Evolutionary conservation across 306 rosid genomes (phyloP).

Genomic region (Ochetophila trinervis): DNA sequence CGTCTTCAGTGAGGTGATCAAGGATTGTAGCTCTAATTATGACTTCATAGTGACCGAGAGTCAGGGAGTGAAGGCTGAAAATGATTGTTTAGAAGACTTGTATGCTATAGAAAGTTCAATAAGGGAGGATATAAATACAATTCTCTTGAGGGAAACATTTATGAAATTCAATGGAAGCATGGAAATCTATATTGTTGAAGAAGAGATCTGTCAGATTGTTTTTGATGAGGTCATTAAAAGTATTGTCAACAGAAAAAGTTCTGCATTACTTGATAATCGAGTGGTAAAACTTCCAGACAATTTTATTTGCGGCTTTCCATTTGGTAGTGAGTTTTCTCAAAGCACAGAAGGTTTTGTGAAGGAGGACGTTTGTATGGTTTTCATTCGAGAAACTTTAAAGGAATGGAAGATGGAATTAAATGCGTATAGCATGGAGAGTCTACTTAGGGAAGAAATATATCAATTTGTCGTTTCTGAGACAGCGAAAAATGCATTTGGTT

Average conservation of each 20-base stretch:
- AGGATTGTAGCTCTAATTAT: constrained; percentile 21
- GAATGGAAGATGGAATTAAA: constrained; percentile 48
- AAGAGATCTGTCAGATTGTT: constrained; percentile 35
- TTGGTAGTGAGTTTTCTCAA: background rate
- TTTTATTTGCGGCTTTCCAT: background rate
- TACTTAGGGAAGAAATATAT: constrained; percentile 35
- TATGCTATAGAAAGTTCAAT: constrained; percentile 26
- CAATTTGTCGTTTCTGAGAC: constrained; percentile 39
- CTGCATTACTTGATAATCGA: constrained; percentile 13
- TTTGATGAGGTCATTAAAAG: constrained; percentile 36
- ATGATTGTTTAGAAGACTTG: background rate
- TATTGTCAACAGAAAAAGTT: constrained; percentile 15
- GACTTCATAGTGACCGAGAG: constrained; percentile 16
- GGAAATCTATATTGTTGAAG: constrained; percentile 29
- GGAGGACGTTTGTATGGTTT: constrained; percentile 48
- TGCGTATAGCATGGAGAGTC: constrained; percentile 27
- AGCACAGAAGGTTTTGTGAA: constrained; percentile 25
- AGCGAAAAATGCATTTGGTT: constrained; percentile 30
- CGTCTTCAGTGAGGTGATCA: constrained; percentile 32
- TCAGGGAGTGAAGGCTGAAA: constrained; percentile 10
- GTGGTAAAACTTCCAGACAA: constrained; percentile 15
- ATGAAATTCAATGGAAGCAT: constrained; percentile 37
- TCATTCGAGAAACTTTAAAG: constrained; percentile 34
- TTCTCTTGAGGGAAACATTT: constrained; percentile 31
- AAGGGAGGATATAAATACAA: constrained; percentile 35